Percentiles rank a stretch among this genome's conserved stretches.
These are phyloP conservation scores for Pichia deserticola DNA, from an alignment of 805 yeast genomes.

Conservation along the genomic window DNA sequence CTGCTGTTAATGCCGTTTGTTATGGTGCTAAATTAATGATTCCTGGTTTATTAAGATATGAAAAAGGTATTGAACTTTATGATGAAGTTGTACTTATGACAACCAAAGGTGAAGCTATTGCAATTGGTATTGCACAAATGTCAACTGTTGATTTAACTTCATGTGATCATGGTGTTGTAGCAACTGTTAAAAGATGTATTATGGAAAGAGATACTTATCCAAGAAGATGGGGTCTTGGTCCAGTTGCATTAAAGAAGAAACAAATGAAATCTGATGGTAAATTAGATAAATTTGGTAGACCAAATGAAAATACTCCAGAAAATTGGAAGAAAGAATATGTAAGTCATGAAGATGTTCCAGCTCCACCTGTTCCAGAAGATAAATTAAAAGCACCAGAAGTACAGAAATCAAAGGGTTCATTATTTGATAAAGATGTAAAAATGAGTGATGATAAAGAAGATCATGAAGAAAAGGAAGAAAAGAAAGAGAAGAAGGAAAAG, in stretches of 20 bases:
- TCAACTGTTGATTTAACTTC: constrained; percentile 93
- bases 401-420: constrained; percentile 41
- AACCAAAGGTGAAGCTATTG: constrained; percentile 99
- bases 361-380: constrained; percentile 51
- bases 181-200: constrained; percentile 97
- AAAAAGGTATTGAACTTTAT: constrained; percentile 92
- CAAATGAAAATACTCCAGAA: constrained; percentile 88
- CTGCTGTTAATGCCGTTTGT: constrained; percentile 97
- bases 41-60: constrained; percentile 96
- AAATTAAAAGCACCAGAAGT: constrained; percentile 35
- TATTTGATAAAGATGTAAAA: constrained; percentile 24
- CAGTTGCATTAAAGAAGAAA: constrained; percentile 97
- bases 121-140: constrained; percentile 98
- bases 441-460: constrained; percentile 22
- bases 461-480: constrained; percentile 32
- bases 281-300: constrained; percentile 91
- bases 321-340: constrained; percentile 85
- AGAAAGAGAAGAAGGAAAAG: constrained; percentile 17
- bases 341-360: constrained; percentile 55
- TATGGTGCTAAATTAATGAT: constrained; percentile 99
- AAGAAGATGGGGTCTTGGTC: constrained; percentile 99
- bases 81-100: constrained; percentile 98
- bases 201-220: constrained; percentile 99
- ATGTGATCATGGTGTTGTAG: constrained; percentile 98
- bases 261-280: constrained; percentile 96